These are phyloP conservation scores for Mesembryanthemum crystallinum DNA, from an alignment of 148 eudicot species.

Conservation along the genomic window DNA sequence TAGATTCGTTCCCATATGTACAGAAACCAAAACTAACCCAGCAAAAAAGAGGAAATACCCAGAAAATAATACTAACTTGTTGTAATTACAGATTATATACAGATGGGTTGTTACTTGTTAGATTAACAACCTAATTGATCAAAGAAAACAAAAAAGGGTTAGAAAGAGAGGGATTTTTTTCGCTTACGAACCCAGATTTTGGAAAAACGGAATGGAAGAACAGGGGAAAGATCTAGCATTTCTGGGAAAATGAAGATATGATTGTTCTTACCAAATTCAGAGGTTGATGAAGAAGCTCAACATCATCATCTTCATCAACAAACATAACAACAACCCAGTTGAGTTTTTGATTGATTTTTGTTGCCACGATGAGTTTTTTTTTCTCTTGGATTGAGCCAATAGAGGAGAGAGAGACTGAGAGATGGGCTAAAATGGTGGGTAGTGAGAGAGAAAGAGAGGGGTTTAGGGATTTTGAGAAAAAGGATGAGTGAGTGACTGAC, in stretches of 20 bases:
- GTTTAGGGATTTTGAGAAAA: slow-evolving; percentile 20
- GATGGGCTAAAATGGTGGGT: neutral
- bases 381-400: neutral
- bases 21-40: slow-evolving; percentile 12
- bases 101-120: slow-evolving; percentile 10
- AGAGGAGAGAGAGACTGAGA: neutral
- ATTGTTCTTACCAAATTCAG: slow-evolving; percentile 18
- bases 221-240: slow-evolving; percentile 49
- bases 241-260: slow-evolving; percentile 16
- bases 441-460: slow-evolving; percentile 15
- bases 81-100: slow-evolving; percentile 13
- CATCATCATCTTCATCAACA: slow-evolving; percentile 11
- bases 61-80: neutral
- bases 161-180: slow-evolving; percentile 33
- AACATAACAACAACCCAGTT: neutral
- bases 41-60: slow-evolving; percentile 10
- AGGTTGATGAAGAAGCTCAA: neutral
- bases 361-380: neutral
- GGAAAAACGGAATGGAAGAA: slow-evolving; percentile 28
- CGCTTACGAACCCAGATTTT: slow-evolving; percentile 59
- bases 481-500: slow-evolving; percentile 28
- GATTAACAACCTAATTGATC: neutral
- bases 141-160: neutral
- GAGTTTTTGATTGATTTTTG: neutral
- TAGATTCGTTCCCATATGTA: neutral